Percentiles rank a stretch among this genome's conserved stretches.
phyloP scores from a whole-genome alignment of 306 rosid genomes.

The Heteromeles arbutifolia region DNA sequence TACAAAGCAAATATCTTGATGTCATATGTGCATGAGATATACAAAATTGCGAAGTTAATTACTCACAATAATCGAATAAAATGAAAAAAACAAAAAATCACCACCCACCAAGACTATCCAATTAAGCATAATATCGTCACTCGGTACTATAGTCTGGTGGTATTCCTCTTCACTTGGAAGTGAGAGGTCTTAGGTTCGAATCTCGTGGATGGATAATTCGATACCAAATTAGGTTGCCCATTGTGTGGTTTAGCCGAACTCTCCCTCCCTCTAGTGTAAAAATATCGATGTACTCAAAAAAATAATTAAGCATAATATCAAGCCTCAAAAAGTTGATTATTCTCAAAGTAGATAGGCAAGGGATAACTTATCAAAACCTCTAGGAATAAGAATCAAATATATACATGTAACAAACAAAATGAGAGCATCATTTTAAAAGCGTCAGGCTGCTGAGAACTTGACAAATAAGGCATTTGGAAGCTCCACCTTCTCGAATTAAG shows the following conservation, averaged over 20 bases:
- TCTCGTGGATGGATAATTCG: no score
- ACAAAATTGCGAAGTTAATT: background rate
- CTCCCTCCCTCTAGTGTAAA: no score
- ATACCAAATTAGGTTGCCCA: no score
- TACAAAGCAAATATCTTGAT: background rate
- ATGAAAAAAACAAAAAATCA: background rate
- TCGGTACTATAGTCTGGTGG: no score
- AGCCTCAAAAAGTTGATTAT: background rate
- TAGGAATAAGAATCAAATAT: background rate
- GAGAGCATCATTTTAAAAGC: background rate
- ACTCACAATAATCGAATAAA: background rate
- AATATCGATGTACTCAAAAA: no score
- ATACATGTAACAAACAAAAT: background rate
- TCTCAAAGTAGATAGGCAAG: background rate
- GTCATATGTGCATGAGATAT: background rate
- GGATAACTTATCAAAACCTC: background rate
- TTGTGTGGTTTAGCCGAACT: no score
- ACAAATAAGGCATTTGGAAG: background rate
- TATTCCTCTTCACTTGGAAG: no score
- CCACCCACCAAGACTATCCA: background rate
- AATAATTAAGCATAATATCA: background rate
- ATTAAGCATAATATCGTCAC: background rate
- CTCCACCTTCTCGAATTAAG: background rate
- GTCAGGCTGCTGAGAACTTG: background rate
- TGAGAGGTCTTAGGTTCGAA: no score